phyloP scores from a whole-genome alignment of 139 green algal species.

The Chlorella sorokiniana region DNA sequence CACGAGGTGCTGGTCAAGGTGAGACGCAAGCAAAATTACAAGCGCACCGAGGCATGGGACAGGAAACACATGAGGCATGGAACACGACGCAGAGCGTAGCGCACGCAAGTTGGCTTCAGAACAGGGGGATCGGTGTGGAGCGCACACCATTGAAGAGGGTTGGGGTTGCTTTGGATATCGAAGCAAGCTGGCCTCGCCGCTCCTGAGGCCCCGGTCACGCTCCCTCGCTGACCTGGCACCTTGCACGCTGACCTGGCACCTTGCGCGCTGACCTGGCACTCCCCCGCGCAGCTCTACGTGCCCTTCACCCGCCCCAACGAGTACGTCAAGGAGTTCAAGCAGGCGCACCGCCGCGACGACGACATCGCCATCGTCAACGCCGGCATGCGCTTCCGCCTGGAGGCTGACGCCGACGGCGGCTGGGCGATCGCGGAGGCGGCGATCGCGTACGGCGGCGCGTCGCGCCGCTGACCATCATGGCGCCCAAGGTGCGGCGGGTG shows the following conservation, averaged over 20 bases:
- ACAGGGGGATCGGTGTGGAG: too few relatives aligned
- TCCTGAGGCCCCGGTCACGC: too few relatives aligned
- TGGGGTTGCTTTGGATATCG: too few relatives aligned
- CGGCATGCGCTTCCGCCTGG: slow-evolving; percentile 73
- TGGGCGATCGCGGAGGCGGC: slow-evolving; percentile 70
- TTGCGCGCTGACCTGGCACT: too few relatives aligned
- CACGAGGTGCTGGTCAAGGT: slow-evolving; percentile 78
- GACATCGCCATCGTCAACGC: slow-evolving; percentile 99
- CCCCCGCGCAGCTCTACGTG: slow-evolving; percentile 58
- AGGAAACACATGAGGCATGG: too few relatives aligned
- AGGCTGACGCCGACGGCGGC: slow-evolving; percentile 17
- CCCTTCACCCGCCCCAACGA: slow-evolving; percentile 77
- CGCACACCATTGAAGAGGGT: too few relatives aligned
- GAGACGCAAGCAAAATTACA: background rate
- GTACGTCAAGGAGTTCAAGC: slow-evolving; percentile 96
- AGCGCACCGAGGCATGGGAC: too few relatives aligned
- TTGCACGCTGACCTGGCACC: too few relatives aligned
- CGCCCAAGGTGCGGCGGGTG: slow-evolving; percentile 47
- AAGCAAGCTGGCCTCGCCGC: too few relatives aligned
- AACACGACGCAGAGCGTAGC: too few relatives aligned
- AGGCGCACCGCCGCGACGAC: slow-evolving; percentile 91
- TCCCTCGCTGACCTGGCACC: too few relatives aligned
- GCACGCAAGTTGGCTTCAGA: too few relatives aligned
- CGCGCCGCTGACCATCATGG: slow-evolving; percentile 75
- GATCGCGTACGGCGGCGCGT: slow-evolving; percentile 91